Conservation (phyloP, 1,284 basidiomycete genomes). For the Tilletia caries region DNA sequence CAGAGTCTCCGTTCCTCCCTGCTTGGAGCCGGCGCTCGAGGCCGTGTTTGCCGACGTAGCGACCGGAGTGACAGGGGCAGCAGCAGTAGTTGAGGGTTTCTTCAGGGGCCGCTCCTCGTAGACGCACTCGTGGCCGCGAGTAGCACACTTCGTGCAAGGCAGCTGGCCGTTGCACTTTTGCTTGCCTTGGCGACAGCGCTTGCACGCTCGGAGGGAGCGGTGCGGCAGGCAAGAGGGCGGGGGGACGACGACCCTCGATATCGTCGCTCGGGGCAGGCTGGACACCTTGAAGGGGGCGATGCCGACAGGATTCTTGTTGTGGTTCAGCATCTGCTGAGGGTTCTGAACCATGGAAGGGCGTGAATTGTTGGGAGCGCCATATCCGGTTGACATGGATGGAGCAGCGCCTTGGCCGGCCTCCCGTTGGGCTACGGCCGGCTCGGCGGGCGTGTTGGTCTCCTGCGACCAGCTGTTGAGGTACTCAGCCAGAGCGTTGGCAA, state of each 20-base stretch:
- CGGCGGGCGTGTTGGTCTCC: neutral
- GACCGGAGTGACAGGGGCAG: neutral
- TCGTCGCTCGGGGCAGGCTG: neutral
- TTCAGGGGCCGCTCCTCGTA: constrained; percentile 3
- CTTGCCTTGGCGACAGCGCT: constrained; percentile 7
- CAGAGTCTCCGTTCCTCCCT: neutral
- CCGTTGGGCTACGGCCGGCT: no score
- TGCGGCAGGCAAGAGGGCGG: neutral
- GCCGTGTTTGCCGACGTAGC: neutral
- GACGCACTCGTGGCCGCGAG: constrained; percentile 1
- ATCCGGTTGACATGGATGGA: no score
- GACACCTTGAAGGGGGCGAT: neutral
- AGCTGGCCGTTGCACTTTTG: constrained; percentile 5
- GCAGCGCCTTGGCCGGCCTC: no score
- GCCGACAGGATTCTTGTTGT: neutral
- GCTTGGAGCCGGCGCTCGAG: neutral
- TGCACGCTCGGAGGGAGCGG: neutral
- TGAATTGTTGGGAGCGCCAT: no score
- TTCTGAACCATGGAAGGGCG: no score
- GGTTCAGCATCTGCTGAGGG: no score
- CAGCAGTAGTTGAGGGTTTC: neutral
- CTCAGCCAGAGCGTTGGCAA: constrained; percentile 4
- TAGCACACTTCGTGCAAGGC: neutral
- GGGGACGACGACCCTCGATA: neutral
- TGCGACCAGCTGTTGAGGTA: constrained; percentile 13